Evolutionary conservation across 2,329 filamentous ascomycete species (phyloP).

Genomic region (Nectriaceae sp.): DNA sequence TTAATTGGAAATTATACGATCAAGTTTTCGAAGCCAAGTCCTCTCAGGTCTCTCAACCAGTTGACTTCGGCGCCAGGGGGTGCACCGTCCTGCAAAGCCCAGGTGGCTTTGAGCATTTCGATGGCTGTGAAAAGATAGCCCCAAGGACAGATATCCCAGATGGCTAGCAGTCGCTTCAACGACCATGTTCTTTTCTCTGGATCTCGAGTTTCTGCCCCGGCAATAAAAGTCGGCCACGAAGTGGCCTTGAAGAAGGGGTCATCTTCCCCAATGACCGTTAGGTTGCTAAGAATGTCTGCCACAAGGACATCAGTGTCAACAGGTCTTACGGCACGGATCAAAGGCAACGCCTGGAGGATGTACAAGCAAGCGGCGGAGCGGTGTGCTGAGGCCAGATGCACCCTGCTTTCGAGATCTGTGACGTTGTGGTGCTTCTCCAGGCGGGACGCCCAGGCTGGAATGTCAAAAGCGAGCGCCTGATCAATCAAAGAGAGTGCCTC

Average conservation of each 20-base stretch:
- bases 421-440: constrained; percentile 38
- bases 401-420: constrained; percentile 43
- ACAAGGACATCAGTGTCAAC: constrained; percentile 49
- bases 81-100: constrained; percentile 43
- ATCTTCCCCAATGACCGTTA: constrained; percentile 48
- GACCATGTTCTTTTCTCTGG: constrained; percentile 51
- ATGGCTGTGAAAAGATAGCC: constrained; percentile 53
- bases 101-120: constrained; percentile 50
- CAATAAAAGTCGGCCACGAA: constrained; percentile 61
- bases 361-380: constrained; percentile 50
- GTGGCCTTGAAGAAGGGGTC: constrained; percentile 60
- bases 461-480: constrained; percentile 44
- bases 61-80: constrained; percentile 24
- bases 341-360: constrained; percentile 45
- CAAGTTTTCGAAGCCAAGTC: constrained; percentile 47
- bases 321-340: constrained; percentile 36
- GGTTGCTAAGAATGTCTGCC: constrained; percentile 51
- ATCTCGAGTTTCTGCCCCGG: constrained; percentile 55
- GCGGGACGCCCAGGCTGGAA: constrained; percentile 43
- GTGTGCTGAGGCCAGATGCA: constrained; percentile 47
- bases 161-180: constrained; percentile 47
- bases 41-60: constrained; percentile 47
- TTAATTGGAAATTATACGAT: constrained; percentile 49
- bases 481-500: constrained; percentile 42
- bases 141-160: constrained; percentile 50